Evolutionary conservation across 139 green algal species (phyloP).

Genomic region (Asterochloris sp.): DNA sequence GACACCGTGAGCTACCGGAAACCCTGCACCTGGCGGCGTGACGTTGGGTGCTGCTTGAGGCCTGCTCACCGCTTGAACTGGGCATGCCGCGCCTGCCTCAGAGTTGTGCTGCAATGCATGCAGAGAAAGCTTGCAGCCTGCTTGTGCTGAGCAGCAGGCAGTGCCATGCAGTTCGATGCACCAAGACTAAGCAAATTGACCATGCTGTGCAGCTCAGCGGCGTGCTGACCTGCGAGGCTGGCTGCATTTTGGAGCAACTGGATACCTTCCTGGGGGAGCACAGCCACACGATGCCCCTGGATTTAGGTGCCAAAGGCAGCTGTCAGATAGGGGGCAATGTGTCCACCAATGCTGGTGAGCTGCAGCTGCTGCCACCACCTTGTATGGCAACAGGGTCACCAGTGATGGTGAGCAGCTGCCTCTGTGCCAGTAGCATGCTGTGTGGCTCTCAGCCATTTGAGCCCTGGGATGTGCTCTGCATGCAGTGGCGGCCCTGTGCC

Average conservation of each 20-base stretch:
- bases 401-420: too few species aligned
- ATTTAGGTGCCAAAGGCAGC: conserved; percentile 93
- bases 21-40: neutral
- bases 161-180: neutral
- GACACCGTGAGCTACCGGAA: conserved; percentile 39
- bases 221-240: conserved; percentile 68
- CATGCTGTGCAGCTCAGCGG: conserved; percentile 57
- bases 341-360: conserved; percentile 89
- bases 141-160: neutral
- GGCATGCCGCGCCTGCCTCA: too few species aligned
- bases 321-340: conserved; percentile 98
- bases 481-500: too few species aligned
- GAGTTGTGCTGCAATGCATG: neutral
- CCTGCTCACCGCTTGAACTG: too few species aligned
- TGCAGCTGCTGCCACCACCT: too few species aligned
- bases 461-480: too few species aligned
- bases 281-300: conserved; percentile 86
- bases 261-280: conserved; percentile 52
- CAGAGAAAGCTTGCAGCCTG: neutral
- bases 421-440: too few species aligned
- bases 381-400: too few species aligned
- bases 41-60: too few species aligned
- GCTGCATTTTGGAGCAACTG: conserved; percentile 79
- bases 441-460: too few species aligned
- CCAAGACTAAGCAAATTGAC: neutral